Evolutionary conservation across 2,329 filamentous ascomycete species (phyloP).

Genomic region (Neodidymelliopsis sp.): DNA sequence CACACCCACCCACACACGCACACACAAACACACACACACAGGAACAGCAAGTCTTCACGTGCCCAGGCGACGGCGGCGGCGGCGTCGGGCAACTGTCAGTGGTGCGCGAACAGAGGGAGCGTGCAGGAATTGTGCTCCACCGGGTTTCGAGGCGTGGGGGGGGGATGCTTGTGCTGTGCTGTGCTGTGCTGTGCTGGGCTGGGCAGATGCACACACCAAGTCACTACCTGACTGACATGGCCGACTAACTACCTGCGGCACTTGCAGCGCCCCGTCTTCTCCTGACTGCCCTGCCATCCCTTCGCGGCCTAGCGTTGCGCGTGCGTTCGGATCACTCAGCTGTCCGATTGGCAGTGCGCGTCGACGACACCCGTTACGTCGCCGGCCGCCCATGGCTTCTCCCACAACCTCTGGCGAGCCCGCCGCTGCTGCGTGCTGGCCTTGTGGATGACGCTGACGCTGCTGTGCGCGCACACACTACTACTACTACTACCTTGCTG

Average conservation of each 20-base stretch:
- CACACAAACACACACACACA: no score
- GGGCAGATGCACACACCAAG: no score
- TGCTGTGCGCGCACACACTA: background rate
- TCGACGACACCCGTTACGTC: background rate
- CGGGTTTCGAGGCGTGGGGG: slow-evolving; percentile 14
- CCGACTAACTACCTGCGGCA: no score
- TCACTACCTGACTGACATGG: no score
- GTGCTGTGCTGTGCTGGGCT: no score
- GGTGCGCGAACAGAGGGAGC: slow-evolving; percentile 17
- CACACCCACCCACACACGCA: no score
- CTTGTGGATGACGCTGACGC: background rate
- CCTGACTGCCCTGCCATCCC: no score
- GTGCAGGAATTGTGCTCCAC: slow-evolving; percentile 16
- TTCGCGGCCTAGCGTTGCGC: no score
- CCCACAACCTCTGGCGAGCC: background rate
- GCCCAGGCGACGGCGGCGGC: background rate
- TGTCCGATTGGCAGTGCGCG: slow-evolving; percentile 13
- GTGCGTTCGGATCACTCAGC: slow-evolving; percentile 2
- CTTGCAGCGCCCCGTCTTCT: no score
- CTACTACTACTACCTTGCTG: background rate
- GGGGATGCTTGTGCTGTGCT: no score
- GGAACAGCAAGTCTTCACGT: no score
- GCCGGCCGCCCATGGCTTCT: background rate
- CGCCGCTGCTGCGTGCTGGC: background rate
- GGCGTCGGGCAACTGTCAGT: no score